Conservation (phyloP, 2,329 filamentous ascomycete genomes). For the Nectriaceae sp. region DNA sequence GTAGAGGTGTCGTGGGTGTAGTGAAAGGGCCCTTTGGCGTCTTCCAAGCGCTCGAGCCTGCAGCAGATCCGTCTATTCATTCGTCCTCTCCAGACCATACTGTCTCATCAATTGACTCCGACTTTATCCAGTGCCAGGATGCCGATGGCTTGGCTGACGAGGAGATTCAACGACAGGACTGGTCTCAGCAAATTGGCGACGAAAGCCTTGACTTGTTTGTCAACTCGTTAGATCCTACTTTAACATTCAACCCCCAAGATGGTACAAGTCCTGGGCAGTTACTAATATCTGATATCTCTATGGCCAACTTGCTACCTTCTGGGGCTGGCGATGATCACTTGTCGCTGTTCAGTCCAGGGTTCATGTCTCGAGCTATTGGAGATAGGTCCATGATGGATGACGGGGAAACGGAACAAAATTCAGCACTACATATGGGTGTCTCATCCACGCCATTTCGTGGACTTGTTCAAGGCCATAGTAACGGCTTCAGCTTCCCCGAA, state of each 20-base stretch:
- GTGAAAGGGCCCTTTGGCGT: conserved; percentile 24
- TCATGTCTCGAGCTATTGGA: conserved; percentile 23
- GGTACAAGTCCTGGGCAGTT: conserved; percentile 6
- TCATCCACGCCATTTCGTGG: conserved; percentile 4
- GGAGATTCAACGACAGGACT: conserved; percentile 22
- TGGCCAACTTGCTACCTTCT: conserved; percentile 20
- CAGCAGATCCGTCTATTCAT: not conserved
- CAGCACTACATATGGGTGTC: not conserved
- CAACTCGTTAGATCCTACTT: conserved; percentile 11
- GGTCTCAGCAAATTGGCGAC: conserved; percentile 20
- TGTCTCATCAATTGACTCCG: conserved; percentile 6
- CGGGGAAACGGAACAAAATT: not conserved
- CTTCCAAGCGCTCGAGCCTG: conserved; percentile 12
- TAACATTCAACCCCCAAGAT: conserved; percentile 9
- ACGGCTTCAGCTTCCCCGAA: conserved; percentile 9
- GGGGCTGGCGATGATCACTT: conserved; percentile 22
- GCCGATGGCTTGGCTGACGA: conserved; percentile 19
- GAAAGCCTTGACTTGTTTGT: conserved; percentile 23
- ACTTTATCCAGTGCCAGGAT: conserved; percentile 16
- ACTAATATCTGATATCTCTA: conserved; percentile 11
- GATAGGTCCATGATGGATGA: not conserved
- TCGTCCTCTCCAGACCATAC: conserved; percentile 11
- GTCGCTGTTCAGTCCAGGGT: conserved; percentile 22
- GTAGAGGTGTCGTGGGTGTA: conserved; percentile 2
- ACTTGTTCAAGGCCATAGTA: not conserved